Evolutionary conservation across 495 filamentous ascomycete genomes (phyloP).

Genomic region (Xylaria cubensis): DNA sequence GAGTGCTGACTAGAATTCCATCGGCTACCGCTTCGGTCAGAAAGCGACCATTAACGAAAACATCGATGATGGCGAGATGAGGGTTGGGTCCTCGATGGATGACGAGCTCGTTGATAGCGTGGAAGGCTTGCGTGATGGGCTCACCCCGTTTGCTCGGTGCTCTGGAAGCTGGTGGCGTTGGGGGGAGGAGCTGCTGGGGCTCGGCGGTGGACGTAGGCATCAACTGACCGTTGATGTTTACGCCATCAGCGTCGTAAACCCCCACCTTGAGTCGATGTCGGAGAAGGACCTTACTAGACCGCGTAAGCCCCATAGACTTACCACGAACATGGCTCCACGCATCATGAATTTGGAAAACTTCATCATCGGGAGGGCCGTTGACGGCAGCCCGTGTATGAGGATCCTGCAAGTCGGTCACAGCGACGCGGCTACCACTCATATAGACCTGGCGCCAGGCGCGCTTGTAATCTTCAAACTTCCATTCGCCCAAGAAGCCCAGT

Average conservation of each 20-base stretch:
- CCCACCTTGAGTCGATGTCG: constrained; percentile 86
- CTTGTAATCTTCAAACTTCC: constrained; percentile 92
- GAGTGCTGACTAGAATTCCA: constrained; percentile 91
- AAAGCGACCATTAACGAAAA: constrained; percentile 83
- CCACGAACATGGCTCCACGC: constrained; percentile 76
- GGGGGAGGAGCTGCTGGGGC: constrained; percentile 46
- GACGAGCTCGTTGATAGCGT: constrained; percentile 94
- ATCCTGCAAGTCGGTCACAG: constrained; percentile 48
- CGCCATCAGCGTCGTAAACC: constrained; percentile 70
- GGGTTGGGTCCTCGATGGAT: constrained; percentile 89
- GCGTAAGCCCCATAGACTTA: constrained; percentile 77
- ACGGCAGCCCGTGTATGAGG: constrained; percentile 52
- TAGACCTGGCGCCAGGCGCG: constrained; percentile 90
- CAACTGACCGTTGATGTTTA: constrained; percentile 55
- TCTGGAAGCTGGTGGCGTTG: constrained; percentile 23
- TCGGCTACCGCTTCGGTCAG: constrained; percentile 93
- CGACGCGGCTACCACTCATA: constrained; percentile 79
- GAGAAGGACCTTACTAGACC: constrained; percentile 79
- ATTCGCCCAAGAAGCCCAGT: constrained; percentile 92
- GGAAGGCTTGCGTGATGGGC: constrained; percentile 59
- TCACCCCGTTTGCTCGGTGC: constrained; percentile 26
- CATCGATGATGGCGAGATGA: constrained; percentile 87
- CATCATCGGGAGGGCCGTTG: constrained; percentile 33
- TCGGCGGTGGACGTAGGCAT: constrained; percentile 53
- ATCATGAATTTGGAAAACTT: constrained; percentile 26